These are phyloP conservation scores for Trametes meyenii DNA, from an alignment of 768 basidiomycete species.

Conservation along the genomic window DNA sequence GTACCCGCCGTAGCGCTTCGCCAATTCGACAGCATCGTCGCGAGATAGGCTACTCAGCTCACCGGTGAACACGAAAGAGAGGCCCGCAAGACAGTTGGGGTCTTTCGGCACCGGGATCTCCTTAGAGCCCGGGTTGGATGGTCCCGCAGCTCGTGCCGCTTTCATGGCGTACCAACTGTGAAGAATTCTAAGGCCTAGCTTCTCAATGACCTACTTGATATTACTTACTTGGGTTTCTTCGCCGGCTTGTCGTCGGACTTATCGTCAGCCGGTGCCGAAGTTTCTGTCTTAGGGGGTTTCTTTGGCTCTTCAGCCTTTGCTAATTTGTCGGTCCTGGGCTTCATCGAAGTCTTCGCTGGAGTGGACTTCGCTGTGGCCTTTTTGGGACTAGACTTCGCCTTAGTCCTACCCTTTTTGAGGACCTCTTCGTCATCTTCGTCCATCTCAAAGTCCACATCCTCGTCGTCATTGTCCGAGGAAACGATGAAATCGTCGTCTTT, in stretches of 20 bases:
- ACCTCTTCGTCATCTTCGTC: constrained; percentile 28
- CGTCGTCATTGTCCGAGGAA: constrained; percentile 28
- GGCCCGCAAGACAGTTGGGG: constrained; percentile 81
- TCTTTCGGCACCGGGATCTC: constrained; percentile 67
- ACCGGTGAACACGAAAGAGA: constrained; percentile 95
- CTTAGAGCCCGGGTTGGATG: constrained; percentile 59
- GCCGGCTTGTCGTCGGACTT: constrained; percentile 24
- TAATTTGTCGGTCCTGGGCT: constrained; percentile 22
- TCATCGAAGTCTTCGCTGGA: constrained; percentile 6
- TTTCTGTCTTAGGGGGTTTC: constrained; percentile 8
- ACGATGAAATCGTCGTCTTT: constrained; percentile 41
- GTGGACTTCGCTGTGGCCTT: constrained; percentile 8
- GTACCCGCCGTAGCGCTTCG: constrained; percentile 91
- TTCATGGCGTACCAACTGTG: constrained; percentile 53
- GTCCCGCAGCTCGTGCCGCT: constrained; percentile 61
- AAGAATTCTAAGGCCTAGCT: constrained; percentile 4
- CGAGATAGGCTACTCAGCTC: constrained; percentile 86
- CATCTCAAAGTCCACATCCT: constrained; percentile 25
- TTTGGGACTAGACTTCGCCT: constrained; percentile 27
- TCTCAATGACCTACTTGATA: background rate
- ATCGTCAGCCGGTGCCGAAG: constrained; percentile 1
- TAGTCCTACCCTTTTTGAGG: constrained; percentile 23
- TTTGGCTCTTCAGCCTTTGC: constrained; percentile 5
- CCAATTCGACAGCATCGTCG: constrained; percentile 84
- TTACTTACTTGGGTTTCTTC: constrained; percentile 25